Base-by-base conservation (phyloP, 495 filamentous ascomycete species). In the Pseudevernia furfuracea region DNA sequence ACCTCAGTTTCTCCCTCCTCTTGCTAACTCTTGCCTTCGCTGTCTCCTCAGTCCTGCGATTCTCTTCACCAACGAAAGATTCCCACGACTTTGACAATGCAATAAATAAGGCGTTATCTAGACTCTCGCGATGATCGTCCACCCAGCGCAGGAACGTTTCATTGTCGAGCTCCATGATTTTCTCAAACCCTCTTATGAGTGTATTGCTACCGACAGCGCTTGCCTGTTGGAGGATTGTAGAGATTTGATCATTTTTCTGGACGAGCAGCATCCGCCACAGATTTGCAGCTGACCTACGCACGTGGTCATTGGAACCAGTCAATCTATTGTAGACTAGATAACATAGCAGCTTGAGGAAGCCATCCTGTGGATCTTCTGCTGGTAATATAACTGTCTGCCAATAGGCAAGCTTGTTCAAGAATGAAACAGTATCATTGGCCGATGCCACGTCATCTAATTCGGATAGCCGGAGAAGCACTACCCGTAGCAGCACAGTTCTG, bases 311-410 rank as follows among this genome's bases (percentile, higher is more conserved):
- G 6, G 77, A 69, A 63, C 87, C 86, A 44, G 93, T 83, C 55
- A 97, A 74, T 68, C 89, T 92, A 39, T 84, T 85, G 74, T 97
- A 97, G 10, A 98, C 82, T 52, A 95, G 81, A 68, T 95, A 97
- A 79, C 90, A 96, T 23, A 97, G 81, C 10, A 97, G 75, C 57
- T 87, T 85, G 69, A 96, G 81, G 70, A 89, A 87, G 17, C 88
- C 85, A 28, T 86, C 83, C 59, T 96, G 91, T 3, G 80, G 77
- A 30, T 90, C 87, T 11, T 91, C 82, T 36, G 88, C 82, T 38
- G 85, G 84, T n/a, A 97, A 78, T 41, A 97, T 81, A 32, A 96
- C 89, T 17, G 89, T 89, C 71, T 97, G 94, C 94, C 94, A 98
- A 73, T 97, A 97, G 4, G 88, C 83, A 67, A 98, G 81, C 69